phyloP scores from a whole-genome alignment of 306 rosid genomes.

The Crataegus laevigata region DNA sequence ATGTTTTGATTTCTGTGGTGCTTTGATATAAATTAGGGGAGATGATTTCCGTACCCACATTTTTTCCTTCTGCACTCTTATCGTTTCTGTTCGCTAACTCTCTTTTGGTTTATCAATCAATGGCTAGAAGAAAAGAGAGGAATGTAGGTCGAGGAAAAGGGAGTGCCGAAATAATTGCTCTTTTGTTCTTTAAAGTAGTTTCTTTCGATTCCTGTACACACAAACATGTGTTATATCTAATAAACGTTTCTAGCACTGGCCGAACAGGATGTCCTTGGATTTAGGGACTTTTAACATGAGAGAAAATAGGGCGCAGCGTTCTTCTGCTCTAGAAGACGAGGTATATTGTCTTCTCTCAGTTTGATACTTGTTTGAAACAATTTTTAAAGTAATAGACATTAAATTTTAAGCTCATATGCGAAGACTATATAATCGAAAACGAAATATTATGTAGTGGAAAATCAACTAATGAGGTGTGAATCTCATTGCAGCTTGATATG shows the following conservation, averaged over 20 bases:
- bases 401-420: background rate
- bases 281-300: constrained; percentile 68
- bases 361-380: background rate
- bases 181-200: background rate
- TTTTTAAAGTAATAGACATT: background rate
- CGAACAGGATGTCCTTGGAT: constrained; percentile 72
- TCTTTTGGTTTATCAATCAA: background rate
- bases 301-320: constrained; percentile 36
- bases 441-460: background rate
- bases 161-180: background rate
- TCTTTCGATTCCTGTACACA: background rate
- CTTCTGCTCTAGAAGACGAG: constrained; percentile 77
- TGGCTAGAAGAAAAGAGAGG: background rate
- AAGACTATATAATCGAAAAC: background rate
- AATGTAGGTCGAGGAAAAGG: no score
- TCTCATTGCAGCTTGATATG: constrained; percentile 90
- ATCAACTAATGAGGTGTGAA: constrained; percentile 26
- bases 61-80: background rate
- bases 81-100: background rate
- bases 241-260: constrained; percentile 12
- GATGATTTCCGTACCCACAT: background rate
- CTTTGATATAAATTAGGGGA: background rate
- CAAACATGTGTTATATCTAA: constrained; percentile 1
- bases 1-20: background rate
- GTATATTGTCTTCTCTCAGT: constrained; percentile 26